phyloP scores from a whole-genome alignment of 2,329 filamentous ascomycete genomes.

The Aspergillus oerlinghausenensis region DNA sequence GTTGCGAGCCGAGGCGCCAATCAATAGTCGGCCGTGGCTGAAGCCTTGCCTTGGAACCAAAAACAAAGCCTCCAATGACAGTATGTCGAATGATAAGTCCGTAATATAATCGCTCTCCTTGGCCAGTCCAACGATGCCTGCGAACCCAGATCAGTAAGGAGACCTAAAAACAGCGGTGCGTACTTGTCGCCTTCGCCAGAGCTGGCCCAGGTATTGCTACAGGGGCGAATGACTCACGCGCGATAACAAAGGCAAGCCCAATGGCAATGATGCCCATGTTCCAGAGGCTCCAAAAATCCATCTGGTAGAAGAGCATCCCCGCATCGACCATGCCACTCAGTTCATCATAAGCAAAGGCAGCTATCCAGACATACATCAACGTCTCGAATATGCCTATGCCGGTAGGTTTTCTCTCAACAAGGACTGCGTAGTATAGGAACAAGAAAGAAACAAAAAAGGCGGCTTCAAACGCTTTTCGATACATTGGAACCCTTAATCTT shows the following conservation, averaged over 20 bases:
- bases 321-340: constrained; percentile 81
- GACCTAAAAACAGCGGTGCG: not conserved
- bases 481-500: constrained; percentile 72
- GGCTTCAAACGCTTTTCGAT: constrained; percentile 80
- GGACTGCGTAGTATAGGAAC: constrained; percentile 77
- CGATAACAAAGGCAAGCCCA: constrained; percentile 64
- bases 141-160: not conserved
- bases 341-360: constrained; percentile 83
- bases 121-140: constrained; percentile 64
- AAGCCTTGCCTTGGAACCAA: constrained; percentile 64
- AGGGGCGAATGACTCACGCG: constrained; percentile 54
- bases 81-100: constrained; percentile 80
- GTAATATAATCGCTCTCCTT: constrained; percentile 59
- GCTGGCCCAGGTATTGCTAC: constrained; percentile 3
- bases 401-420: constrained; percentile 66
- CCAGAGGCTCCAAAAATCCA: constrained; percentile 77
- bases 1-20: constrained; percentile 1
- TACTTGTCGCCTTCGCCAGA: not conserved
- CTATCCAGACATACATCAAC: constrained; percentile 78
- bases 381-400: constrained; percentile 66
- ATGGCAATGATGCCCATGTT: constrained; percentile 70
- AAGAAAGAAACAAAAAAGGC: constrained; percentile 75
- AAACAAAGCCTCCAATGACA: constrained; percentile 82
- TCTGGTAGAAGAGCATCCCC: constrained; percentile 77
- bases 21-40: not conserved